phyloP scores from a whole-genome alignment of 139 green algal species.

The Chlorella sp. region DNA sequence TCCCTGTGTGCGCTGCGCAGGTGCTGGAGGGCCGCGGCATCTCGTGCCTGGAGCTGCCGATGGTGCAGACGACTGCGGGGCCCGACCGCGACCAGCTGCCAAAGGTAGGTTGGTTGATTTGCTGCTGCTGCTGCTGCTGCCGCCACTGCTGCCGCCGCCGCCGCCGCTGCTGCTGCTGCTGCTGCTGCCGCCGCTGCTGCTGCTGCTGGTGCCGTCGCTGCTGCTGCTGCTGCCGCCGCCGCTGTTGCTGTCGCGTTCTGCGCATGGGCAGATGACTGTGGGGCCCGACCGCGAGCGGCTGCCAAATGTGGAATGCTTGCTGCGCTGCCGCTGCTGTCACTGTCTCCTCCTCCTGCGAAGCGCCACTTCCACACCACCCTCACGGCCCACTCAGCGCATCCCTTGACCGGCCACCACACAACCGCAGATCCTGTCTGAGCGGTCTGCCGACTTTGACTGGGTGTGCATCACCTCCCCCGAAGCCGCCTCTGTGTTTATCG shows the following conservation, averaged over 20 bases:
- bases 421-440: conserved; percentile 6
- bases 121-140: not conserved
- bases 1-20: not conserved
- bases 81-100: conserved; percentile 72
- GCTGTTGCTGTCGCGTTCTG: no score
- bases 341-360: no score
- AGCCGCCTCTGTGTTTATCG: conserved; percentile 83
- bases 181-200: no score
- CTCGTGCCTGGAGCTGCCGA: conserved; percentile 77
- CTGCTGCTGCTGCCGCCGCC: not conserved
- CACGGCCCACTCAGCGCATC: no score
- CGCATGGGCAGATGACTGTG: no score
- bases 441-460: conserved; percentile 71
- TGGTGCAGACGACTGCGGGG: conserved; percentile 81
- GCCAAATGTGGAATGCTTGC: no score
- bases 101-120: conserved; percentile 24
- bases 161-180: not conserved
- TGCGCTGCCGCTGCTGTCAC: no score
- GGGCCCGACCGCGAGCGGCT: no score
- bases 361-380: no score
- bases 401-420: no score
- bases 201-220: not conserved
- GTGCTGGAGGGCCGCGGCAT: conserved; percentile 59
- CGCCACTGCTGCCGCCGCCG: no score
- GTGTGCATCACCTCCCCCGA: conserved; percentile 89